Evolutionary conservation across 2,329 filamentous ascomycete genomes (phyloP), one percentile per base, ranked within the genome.

Genomic region (Xylaria sp.): DNA sequence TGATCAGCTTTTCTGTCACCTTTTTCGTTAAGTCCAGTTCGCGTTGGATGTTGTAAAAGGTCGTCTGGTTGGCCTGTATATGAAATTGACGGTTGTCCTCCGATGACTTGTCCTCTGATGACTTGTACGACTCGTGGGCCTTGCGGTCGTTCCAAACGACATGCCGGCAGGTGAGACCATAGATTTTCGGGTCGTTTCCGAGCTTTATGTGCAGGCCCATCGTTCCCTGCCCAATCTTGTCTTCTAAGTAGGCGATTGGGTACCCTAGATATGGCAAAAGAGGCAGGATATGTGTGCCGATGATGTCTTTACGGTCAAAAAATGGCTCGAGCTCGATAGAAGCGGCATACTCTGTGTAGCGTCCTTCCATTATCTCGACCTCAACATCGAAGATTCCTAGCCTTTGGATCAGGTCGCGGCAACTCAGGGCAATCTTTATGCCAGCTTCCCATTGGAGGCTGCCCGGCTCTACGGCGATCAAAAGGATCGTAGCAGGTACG

Each of bases 401-500:
- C 10, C 21, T 19, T 9, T n/a, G 13, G 21, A 41, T 17, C 8
- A 56, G 21, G 7, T 47, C 33, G 21, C 54, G 54, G 54, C 54
- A 56, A 2, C 15, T 21, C 10, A 41, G 11, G n/a, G 54, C 54
- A 41, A 56, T 49, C 0, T 7, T 33, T 1, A 56, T 27, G 23
- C 31, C 54, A 23, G 40, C 43, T 17, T 48, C 54, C 54, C 54
- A 41, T 56, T 29, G 4, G 17, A 56, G 54, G 23, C 54, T 56
- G n/a, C 1, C 43, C 17, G 43, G 43, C 23, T 56, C 33, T 13
- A 56, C 54, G 3, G 43, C 54, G 35, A 56, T 23, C 3, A 56
- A n/a, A 8, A 56, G 10, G 10, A 48, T 23, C n/a, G 43, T 56
- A 31, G 33, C 15, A 27, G 37, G 10, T 27, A n/a, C 8, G n/a